Base-by-base conservation (phyloP, 1,284 basidiomycete species). In the Takashimella koratensis region DNA sequence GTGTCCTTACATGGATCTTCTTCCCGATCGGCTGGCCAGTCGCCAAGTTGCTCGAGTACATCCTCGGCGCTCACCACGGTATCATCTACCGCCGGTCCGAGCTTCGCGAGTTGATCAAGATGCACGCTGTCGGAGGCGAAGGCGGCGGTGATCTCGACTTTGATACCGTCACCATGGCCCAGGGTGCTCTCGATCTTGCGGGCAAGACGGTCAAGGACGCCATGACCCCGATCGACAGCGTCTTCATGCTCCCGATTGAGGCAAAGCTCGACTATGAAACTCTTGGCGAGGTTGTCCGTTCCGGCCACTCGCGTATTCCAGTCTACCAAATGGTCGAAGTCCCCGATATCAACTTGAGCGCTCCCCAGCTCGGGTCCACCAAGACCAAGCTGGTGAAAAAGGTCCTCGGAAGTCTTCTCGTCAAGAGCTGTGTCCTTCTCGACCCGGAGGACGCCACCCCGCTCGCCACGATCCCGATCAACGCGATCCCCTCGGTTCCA, bases 361-460 rank as follows among this genome's bases (percentile, higher is more conserved):
- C 53, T 1, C 62, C 66, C 1, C 47, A 40, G 3, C 43, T 53
- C 4, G 58, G 16, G 71, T 77, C 57, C 44, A 63, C 49, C 48
- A 71, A 69, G 56, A 79, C 65, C 21, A 63, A 79, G 58, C 82
- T 79, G 63, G 81, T 82, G 44, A 88, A 87, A 76, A 87, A 86
- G 76, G 88, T 91, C 54, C 74, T 91, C 36, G 89, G 89, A 2
- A 86, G 88, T 44, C 76, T 92, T 41, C 79, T 91, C 5, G 88
- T 90, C 49, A 92, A 92, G 74, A 84, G 77, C 70, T 92, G 90
- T 68, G 87, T 95, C 12, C 76, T 94, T 52, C 81, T 95, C 8
- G 91, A 95, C 72, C 91, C 92, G 2, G 88, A 89, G 72, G 88
- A 90, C 67, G 86, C 87, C 0, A 82, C 84, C 8, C 89, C 89